Base-by-base conservation (phyloP, 2,329 filamentous ascomycete species). In the Hansfordia pulvinata region DNA sequence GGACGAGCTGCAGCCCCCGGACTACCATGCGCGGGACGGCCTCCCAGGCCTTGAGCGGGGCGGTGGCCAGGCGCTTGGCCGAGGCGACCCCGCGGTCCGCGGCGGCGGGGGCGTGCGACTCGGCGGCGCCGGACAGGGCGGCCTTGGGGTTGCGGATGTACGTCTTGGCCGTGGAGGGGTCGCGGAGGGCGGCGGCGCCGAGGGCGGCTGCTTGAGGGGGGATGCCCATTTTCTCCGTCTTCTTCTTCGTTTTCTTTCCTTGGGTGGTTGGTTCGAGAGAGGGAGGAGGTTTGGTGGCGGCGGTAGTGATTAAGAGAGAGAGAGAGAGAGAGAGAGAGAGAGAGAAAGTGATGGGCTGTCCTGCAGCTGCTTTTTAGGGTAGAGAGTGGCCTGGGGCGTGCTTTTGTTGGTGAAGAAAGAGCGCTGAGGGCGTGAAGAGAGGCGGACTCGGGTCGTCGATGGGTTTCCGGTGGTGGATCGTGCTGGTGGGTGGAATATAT, bases 1-100 rank as follows among this genome's bases (percentile, higher is more conserved):
- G 62, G 42, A 81, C 53, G 43, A 85, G 69, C 44, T 86, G 80
- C 17, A 80, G 49, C 41, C 73, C 60, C 34, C 79, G 76, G 10
- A 76, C 55, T 31, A 64, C 35, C 23, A 61, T 48, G 35, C 68
- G 69, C 17, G 58, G 50, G 28, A 68, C 36, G 21, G 48, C 52
- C 38, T 62, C 58, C 30, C 59, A 61, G 1, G 56, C 47, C 41
- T 58, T 56, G 36, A 62, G 43, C 41, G 56, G 58, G 11, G 58
- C 53, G 35, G 57, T 55, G 29, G 53, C 54, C 41, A 53, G 47
- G 9, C 49, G 49, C 39, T 58, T 60, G 42, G 56, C 56, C 3
- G 27, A 14, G 19, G 12, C 22, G 10, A 18, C 25, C 14, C 16
- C 14, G 13, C 14, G 14, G 10, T 14, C 16, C 10, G 16, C 17